phyloP scores from a whole-genome alignment of 1,284 basidiomycete genomes.

The Irpex sp. region DNA sequence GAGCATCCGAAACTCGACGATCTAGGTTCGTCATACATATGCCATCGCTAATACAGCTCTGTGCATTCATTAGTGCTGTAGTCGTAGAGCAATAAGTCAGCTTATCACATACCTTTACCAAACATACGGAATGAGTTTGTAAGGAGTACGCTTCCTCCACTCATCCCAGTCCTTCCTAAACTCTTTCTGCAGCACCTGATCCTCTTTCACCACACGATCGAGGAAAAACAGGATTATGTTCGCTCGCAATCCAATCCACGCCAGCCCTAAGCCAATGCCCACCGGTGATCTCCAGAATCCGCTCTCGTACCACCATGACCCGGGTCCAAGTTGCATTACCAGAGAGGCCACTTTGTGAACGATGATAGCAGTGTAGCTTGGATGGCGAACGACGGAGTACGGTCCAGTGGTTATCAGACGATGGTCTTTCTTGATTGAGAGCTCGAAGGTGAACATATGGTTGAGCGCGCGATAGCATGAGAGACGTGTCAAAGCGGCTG shows the following conservation, averaged over 20 bases:
- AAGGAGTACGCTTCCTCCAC: conserved; percentile 19
- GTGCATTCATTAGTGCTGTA: background rate
- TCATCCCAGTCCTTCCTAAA: conserved; percentile 20
- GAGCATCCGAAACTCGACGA: no score
- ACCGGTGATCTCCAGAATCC: background rate
- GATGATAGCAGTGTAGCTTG: conserved; percentile 11
- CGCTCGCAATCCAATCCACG: background rate
- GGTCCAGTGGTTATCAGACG: conserved; percentile 9
- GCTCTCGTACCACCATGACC: background rate
- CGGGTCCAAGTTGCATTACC: background rate
- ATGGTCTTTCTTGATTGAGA: conserved; percentile 8
- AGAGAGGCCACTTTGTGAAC: background rate
- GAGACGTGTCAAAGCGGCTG: background rate
- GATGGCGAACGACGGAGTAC: conserved; percentile 14
- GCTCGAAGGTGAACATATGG: conserved; percentile 11
- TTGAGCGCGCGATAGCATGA: background rate
- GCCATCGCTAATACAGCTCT: no score
- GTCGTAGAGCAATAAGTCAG: background rate
- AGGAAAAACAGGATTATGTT: background rate
- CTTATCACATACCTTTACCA: conserved; percentile 7
- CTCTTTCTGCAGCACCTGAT: conserved; percentile 16
- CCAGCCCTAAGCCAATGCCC: background rate
- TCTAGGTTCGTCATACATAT: no score
- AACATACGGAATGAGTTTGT: conserved; percentile 18
- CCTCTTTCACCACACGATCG: conserved; percentile 10